Base-by-base conservation (phyloP, 768 basidiomycete genomes). In the Boletellus emodensis region DNA sequence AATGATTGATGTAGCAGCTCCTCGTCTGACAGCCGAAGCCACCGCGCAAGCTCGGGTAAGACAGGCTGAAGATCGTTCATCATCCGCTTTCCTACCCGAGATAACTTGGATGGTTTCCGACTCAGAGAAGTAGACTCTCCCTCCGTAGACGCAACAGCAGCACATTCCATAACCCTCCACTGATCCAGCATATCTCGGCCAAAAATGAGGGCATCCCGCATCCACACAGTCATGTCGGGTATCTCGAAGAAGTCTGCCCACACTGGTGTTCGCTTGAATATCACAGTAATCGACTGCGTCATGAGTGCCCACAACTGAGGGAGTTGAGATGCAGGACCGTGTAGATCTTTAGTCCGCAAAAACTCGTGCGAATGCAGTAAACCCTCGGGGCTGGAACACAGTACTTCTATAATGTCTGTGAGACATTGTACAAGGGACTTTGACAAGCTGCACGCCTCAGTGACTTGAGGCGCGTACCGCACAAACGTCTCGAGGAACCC, bases 151-250 rank as follows among this genome's bases (percentile, higher is more conserved):
- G 42, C 44, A 49, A 69, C 56, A 34, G 63, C 66, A 10, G 86
- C 85, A 24, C 73, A 75, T 66, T 95, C 93, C 53, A 99, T 82
- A 11, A 85, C 80, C 38, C 83, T 73, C 69, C 92, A 82, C 55
- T 92, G 84, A 3, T 82, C 85, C 41, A 96, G 70, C 74, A 96
- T 78, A 60, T 94, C 89, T 57, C 87, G 72, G 9, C 87, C 94
- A 61, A 96, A 93, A 55, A 98, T 94, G 45, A 98, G 76, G 3
- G 94, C 96, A 64, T 98, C 96, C 48, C 94, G 82, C 96, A 99
- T 98, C 96, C 96, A 99, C 30, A 84, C 79, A 13, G 88, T 78
- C 94, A 99, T 96, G 49, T 84, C 83, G 24, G 84, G 79, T 58
- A 81, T 83, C 47, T 88, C 85, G 66, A 90, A 90, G 64, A 78